These are phyloP conservation scores for Beauveria sp. DNA, from an alignment of 2,329 filamentous ascomycete species.

Conservation along the genomic window DNA sequence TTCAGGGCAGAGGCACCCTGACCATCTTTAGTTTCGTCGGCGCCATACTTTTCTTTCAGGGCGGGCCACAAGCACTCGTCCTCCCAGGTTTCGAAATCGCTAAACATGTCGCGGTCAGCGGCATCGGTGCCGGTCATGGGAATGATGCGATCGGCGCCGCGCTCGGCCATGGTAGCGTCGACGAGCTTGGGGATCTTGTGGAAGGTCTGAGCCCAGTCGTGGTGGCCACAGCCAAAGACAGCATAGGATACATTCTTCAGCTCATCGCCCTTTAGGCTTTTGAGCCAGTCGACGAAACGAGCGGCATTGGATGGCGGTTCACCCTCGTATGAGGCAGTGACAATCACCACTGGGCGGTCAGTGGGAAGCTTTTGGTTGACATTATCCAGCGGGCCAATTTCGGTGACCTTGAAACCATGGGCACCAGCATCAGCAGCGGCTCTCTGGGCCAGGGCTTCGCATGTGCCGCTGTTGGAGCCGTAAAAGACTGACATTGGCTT, in stretches of 20 bases:
- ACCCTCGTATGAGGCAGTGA: slow-evolving; percentile 68
- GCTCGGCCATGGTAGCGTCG: slow-evolving; percentile 40
- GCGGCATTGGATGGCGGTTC: slow-evolving; percentile 65
- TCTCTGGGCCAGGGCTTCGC: slow-evolving; percentile 59
- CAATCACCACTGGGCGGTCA: slow-evolving; percentile 54
- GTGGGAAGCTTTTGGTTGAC: slow-evolving; percentile 53
- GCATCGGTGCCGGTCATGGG: slow-evolving; percentile 52
- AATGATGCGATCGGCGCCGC: slow-evolving; percentile 26
- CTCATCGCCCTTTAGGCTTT: slow-evolving; percentile 40
- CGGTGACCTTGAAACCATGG: slow-evolving; percentile 51
- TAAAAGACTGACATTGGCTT: slow-evolving; percentile 59
- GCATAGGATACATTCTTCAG: slow-evolving; percentile 54
- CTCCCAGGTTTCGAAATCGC: slow-evolving; percentile 60
- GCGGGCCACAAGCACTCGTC: slow-evolving; percentile 46
- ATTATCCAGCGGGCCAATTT: slow-evolving; percentile 50
- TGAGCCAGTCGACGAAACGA: slow-evolving; percentile 61
- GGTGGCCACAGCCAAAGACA: slow-evolving; percentile 60
- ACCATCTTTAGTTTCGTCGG: slow-evolving; percentile 20
- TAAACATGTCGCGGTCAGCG: slow-evolving; percentile 57
- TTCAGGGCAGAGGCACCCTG: slow-evolving; percentile 19
- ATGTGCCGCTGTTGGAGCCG: slow-evolving; percentile 69
- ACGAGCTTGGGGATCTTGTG: slow-evolving; percentile 59
- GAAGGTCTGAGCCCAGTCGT: slow-evolving; percentile 55
- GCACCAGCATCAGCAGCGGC: slow-evolving; percentile 50
- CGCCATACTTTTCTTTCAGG: slow-evolving; percentile 37